phyloP scores from a whole-genome alignment of 768 basidiomycete species.

The Trametopsis cervina region DNA sequence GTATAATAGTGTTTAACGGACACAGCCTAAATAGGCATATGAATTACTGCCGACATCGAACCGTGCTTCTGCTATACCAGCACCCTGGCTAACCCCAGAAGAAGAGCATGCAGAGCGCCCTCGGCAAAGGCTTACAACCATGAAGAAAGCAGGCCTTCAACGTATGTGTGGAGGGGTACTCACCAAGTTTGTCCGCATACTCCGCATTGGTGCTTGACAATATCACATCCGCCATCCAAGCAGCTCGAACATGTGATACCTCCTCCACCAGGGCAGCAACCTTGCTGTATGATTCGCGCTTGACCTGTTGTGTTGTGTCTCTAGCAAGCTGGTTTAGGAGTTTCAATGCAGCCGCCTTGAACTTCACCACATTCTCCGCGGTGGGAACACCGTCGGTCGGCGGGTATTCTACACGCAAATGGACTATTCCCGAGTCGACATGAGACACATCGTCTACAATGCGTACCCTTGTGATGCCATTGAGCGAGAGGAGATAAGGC shows the following conservation, averaged over 20 bases:
- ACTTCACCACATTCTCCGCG: conserved; percentile 50
- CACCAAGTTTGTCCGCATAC: conserved; percentile 68
- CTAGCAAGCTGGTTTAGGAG: conserved; percentile 58
- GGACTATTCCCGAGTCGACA: conserved; percentile 16
- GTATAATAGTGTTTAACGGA: too few species aligned
- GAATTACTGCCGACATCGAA: too few species aligned
- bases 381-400: conserved; percentile 38
- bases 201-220: conserved; percentile 57
- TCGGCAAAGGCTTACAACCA: too few species aligned
- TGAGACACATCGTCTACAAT: conserved; percentile 33
- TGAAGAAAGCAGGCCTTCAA: too few species aligned
- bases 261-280: conserved; percentile 71
- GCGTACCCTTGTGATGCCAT: conserved; percentile 62
- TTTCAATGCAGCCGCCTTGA: conserved; percentile 60
- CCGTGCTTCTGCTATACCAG: too few species aligned
- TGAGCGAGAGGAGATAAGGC: conserved; percentile 63
- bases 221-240: conserved; percentile 76
- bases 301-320: conserved; percentile 35
- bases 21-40: too few species aligned
- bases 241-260: conserved; percentile 50
- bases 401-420: conserved; percentile 24
- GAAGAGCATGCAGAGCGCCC: too few species aligned
- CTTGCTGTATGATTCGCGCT: conserved; percentile 63
- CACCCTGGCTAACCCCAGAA: too few species aligned
- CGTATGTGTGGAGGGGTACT: too few species aligned